Evolutionary conservation across 148 eudicot genomes (phyloP), one percentile per base, ranked within the genome.

Genomic region (Rhododendron simsii): DNA sequence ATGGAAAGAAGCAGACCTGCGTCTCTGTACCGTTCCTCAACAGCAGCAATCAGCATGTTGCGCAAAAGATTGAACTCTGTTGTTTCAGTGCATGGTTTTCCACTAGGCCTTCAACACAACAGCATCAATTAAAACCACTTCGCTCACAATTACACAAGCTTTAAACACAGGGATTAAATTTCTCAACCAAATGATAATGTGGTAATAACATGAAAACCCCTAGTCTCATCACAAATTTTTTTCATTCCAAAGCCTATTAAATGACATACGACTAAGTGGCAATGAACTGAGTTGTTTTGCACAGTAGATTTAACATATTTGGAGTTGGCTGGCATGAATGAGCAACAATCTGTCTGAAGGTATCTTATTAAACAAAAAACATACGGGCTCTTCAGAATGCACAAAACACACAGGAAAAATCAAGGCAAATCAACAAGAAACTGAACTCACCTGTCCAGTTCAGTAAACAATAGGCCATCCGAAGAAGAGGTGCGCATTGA

Each of bases 21-120:
- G 87, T 96, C 99, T 87, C 78, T 89, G 87, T 94, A 96, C n/a
- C 98, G 96, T 87, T 94, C 99, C 87, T 95, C 98, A 75, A 87
- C 89, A 85, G 94, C 96, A 86, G 98, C 99, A 89, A 92, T 92
- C 87, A 93, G 91, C 99, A 96, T 96, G 89, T 94, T 96, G 23
- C 95, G 89, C 71, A 96, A 83, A 80, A 96, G 90, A 90, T 90
- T 86, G 81, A 95, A 94, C 90, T 96, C 98, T 76, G 90, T 89
- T 63, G 98, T 92, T 87, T 93, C 98, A 84, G 87, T 80, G 84
- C 96, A 92, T 71, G 94, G 93, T 87, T 95, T 86, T 44, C 94
- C 93, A 85, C 85, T 94, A 21, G 99, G 97, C 90, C 99, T 96
- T 93, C 15, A 77, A 87, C 41, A 80, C 69, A 83, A 73, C 76